Base-by-base conservation (phyloP, 495 filamentous ascomycete genomes). In the Ramalina peruviana region DNA sequence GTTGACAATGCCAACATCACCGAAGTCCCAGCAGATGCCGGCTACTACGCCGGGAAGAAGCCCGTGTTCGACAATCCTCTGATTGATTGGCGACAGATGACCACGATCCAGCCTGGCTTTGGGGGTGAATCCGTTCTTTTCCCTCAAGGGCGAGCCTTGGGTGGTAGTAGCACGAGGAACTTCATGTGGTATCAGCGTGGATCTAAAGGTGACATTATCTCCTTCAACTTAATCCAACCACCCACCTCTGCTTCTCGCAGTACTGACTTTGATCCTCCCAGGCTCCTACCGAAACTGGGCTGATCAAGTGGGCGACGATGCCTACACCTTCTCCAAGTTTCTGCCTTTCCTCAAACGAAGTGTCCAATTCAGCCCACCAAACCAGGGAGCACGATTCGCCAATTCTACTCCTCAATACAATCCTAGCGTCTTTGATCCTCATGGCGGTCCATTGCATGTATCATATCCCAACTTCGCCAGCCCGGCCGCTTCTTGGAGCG, bases 341-440 rank as follows among this genome's bases (percentile, higher is more conserved):
- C 62, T 79, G 0, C 74, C 75, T 0, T 78, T 68, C 52, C 82
- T 72, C 50, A 60, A 80, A 53, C 72, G 72, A 41, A 73, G 67
- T 43, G 48, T 67, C 0, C 50, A 66, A 0, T 78, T 79, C 57
- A 78, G 75, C 0, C 62, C 71, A 0, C 79, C 79, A 1, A 62
- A 75, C 33, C 40, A 48, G 0, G 40, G 36, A 21, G 17, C 5
- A 6, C 0, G 65, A 19, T 54, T 55, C 4, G 23, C 52, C 4
- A 46, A 46, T 2, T 54, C 26, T 9, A 17, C 17, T 17, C n/a
- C 21, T 7, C 10, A 4, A 3, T 54, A 54, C 17, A 25, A 48
- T 17, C 21, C 30, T 13, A 2, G 17, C 2, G 20, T 37, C 30
- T 53, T 41, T n/a, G 48, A 25, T 42, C 17, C 44, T 2, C 13